Evolutionary conservation across 108 stramenopile species (phyloP).

Genomic region (Skeletonema potamos): DNA sequence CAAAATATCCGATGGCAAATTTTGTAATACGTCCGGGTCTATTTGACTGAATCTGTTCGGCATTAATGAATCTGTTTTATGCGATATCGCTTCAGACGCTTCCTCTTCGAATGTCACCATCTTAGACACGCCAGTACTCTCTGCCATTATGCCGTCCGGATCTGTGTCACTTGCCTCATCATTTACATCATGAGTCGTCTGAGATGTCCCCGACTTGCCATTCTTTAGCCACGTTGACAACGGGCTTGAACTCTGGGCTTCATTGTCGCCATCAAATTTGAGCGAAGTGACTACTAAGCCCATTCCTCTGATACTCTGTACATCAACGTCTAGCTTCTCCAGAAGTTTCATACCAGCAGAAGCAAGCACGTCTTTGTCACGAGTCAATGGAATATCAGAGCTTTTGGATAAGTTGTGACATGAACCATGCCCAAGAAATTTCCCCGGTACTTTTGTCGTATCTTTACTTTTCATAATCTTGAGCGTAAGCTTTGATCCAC

Average conservation of each 20-base stretch:
- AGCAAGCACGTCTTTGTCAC: conserved; percentile 57
- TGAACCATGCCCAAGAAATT: conserved; percentile 88
- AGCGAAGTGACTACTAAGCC: conserved; percentile 79
- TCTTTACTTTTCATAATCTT: conserved; percentile 87
- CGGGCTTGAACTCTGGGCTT: conserved; percentile 6
- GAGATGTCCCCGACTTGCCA: neutral
- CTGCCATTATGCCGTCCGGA: neutral
- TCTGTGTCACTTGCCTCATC: neutral
- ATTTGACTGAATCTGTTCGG: conserved; percentile 39
- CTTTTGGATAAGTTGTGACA: conserved; percentile 83
- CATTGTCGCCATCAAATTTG: conserved; percentile 29
- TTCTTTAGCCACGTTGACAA: conserved; percentile 37
- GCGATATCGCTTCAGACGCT: neutral
- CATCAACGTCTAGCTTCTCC: conserved; percentile 53
- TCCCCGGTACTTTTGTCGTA: conserved; percentile 62
- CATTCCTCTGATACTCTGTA: conserved; percentile 82
- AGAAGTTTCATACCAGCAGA: conserved; percentile 58
- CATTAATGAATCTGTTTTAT: neutral
- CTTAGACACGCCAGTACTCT: neutral
- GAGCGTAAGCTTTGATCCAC: conserved; percentile 75
- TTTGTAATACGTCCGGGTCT: conserved; percentile 39
- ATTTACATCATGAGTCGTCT: neutral
- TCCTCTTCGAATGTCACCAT: neutral
- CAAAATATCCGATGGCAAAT: conserved; percentile 38
- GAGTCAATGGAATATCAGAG: conserved; percentile 49